Base-by-base conservation (phyloP, 106 monocot species). In the Allium sativum region DNA sequence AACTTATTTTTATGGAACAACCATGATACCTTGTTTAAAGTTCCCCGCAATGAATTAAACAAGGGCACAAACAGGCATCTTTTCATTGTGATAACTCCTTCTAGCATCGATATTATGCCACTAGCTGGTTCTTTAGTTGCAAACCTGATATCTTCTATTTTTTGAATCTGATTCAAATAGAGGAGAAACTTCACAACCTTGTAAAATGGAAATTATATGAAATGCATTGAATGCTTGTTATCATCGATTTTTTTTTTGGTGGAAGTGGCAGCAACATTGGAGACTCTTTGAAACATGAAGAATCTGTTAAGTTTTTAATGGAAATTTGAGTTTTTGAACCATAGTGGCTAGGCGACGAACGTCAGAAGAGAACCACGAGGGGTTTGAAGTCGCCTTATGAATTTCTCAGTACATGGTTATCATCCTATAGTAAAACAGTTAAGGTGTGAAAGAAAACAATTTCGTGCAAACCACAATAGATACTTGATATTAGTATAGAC, bases 201-300 rank as follows among this genome's bases (percentile, higher is more conserved):
- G 71, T 10, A 84, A 89, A n/a, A 89, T 55, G 1, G 84, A 84
- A 13, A 89, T 89, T 12, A 89, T 56, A 57, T 89, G 89, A 78
- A 89, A 89, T 9, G 84, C 89, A 41, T 81, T 89, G 15, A 89
- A 58, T 5, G 40, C 65, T 56, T 78, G 58, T 74, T 67, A 21
- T 76, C 73, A 46, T 21, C 69, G 5, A 72, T 63, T 16, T 72
- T 62, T 41, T 67, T 64, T 12, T 42, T 45, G 16, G 9, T 4
- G 21, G 43, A 44, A 11, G 14, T 6, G 62, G 22, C 42, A 44
- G 12, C 3, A 18, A 18, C 9, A 52, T 44, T 5, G 15, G 69
- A 15, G 11, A 53, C 31, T 48, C 68, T 76, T 70, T 78, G 74
- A 84, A 79, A 84, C 89, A 89, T 0, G 78, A 52, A 4, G 57